A percentile compares a stretch with the other conserved stretches of the same genome.
Evolutionary conservation across 2,329 filamentous ascomycete genomes (phyloP).

Genomic region (Diaporthe sp.): DNA sequence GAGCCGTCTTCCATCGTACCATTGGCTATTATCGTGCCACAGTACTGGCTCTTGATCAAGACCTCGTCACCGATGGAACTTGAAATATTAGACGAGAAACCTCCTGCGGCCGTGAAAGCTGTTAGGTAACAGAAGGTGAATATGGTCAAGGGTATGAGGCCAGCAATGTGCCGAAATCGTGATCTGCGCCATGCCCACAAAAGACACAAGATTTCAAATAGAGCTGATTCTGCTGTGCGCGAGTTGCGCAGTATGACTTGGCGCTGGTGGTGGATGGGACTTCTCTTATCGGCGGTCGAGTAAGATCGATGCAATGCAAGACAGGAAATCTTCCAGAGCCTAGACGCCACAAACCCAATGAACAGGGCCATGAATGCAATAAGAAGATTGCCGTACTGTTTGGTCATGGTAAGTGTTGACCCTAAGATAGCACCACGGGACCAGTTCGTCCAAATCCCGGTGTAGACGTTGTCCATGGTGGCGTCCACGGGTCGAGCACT

Average conservation of each 20-base stretch:
- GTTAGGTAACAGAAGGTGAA: background rate
- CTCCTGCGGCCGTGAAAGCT: conserved; percentile 17
- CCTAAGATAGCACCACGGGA: conserved; percentile 47
- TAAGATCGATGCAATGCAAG: conserved; percentile 41
- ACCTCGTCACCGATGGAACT: conserved; percentile 23
- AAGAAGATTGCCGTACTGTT: conserved; percentile 47
- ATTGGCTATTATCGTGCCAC: background rate
- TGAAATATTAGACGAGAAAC: conserved; percentile 21
- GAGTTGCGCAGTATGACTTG: conserved; percentile 39
- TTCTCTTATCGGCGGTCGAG: conserved; percentile 39
- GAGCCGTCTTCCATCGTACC: background rate
- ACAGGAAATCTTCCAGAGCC: conserved; percentile 43
- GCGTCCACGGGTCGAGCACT: too few species aligned
- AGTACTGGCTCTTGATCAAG: conserved; percentile 32
- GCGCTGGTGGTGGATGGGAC: conserved; percentile 46
- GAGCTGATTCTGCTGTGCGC: background rate
- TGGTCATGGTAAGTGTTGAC: conserved; percentile 48
- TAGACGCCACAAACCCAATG: conserved; percentile 42
- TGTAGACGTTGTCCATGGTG: background rate
- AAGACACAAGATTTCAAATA: background rate
- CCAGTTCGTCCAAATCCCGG: conserved; percentile 48
- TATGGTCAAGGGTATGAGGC: background rate
- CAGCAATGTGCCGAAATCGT: rapidly evolving
- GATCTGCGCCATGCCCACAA: conserved; percentile 12
- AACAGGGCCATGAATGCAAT: conserved; percentile 52